phyloP scores from a whole-genome alignment of 768 basidiomycete species.

The Pulveroboletus frians region DNA sequence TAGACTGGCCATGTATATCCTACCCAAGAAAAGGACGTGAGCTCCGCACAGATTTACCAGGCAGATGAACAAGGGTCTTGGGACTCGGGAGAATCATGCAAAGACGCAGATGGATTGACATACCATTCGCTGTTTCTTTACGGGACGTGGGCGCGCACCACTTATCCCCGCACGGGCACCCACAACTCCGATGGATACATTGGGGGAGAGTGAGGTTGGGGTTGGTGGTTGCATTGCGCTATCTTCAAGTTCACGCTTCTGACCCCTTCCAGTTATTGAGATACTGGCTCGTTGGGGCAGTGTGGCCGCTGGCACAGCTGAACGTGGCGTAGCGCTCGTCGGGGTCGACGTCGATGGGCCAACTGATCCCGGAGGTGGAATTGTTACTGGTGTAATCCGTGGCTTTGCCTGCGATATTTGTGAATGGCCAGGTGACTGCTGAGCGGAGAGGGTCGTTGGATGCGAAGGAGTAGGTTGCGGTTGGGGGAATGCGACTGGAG shows the following conservation, averaged over 20 bases:
- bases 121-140: conserved; percentile 76
- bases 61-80: background rate
- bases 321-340: conserved; percentile 28
- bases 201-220: conserved; percentile 21
- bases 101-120: conserved; percentile 15
- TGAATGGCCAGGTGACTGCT: conserved; percentile 19
- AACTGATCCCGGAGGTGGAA: conserved; percentile 26
- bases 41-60: background rate
- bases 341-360: conserved; percentile 30
- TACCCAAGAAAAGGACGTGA: conserved; percentile 22
- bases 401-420: conserved; percentile 21
- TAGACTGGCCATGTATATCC: conserved; percentile 62
- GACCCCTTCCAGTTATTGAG: conserved; percentile 22
- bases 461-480: conserved; percentile 29
- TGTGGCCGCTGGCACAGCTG: conserved; percentile 24
- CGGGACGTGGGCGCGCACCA: conserved; percentile 57
- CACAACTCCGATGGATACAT: conserved; percentile 29
- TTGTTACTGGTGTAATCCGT: conserved; percentile 30
- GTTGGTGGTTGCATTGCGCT: conserved; percentile 19
- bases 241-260: conserved; percentile 32
- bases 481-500: conserved; percentile 30
- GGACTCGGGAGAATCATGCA: background rate
- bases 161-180: conserved; percentile 56
- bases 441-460: conserved; percentile 18
- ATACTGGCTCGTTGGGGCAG: conserved; percentile 20